phyloP scores from a whole-genome alignment of 2,329 filamentous ascomycete genomes.

The Pseudocercospora macadamiae region DNA sequence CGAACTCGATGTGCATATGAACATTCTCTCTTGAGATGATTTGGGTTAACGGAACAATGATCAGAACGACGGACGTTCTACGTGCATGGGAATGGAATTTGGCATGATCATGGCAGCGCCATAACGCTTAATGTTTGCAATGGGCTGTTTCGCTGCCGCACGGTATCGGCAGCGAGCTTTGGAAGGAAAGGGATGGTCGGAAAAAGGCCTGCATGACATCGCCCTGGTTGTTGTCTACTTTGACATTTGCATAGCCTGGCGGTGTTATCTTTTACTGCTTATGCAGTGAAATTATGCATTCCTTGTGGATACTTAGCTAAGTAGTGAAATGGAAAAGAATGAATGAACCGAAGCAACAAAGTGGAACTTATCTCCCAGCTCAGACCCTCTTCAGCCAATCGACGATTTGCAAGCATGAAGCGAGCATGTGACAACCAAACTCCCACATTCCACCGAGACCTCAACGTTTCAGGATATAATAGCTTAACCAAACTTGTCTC shows the following conservation, averaged over 20 bases:
- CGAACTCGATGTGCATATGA: constrained; percentile 34
- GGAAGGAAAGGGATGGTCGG: not conserved
- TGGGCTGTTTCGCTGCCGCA: not conserved
- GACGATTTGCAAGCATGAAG: not conserved
- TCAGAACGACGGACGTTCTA: not conserved
- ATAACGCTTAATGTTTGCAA: constrained; percentile 7
- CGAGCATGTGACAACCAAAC: constrained; percentile 1
- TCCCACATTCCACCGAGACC: not conserved
- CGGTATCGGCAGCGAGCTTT: not conserved
- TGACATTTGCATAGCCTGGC: not conserved
- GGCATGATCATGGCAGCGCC: not conserved
- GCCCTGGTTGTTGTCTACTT: not conserved
- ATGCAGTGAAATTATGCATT: not conserved
- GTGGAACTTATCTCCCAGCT: not conserved
- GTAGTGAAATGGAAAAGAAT: not conserved
- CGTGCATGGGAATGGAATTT: no score
- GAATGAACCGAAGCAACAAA: not conserved
- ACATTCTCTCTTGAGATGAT: constrained; percentile 19
- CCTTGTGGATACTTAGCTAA: constrained; percentile 1
- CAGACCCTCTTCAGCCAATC: not conserved
- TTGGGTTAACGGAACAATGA: constrained; percentile 7
- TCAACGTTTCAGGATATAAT: constrained; percentile 5
- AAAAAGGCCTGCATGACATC: constrained; percentile 2
- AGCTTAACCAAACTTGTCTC: constrained; percentile 1
- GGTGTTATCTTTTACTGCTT: not conserved